These are phyloP conservation scores for Pilasporangium apinafurcum DNA, from an alignment of 352 stramenopile genomes.

Conservation along the genomic window DNA sequence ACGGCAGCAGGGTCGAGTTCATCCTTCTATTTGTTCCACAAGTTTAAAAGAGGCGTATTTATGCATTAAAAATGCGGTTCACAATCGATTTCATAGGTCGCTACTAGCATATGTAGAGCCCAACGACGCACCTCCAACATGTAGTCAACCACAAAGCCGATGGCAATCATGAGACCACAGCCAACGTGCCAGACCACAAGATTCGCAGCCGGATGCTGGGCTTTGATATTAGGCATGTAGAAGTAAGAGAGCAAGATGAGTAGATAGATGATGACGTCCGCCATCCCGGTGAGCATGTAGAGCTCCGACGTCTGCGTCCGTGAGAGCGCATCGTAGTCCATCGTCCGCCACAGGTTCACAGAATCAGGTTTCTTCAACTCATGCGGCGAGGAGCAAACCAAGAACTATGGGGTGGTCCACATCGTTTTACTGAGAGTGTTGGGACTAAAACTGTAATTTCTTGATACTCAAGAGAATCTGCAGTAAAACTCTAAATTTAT, in stretches of 20 bases:
- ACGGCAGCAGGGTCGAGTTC: constrained; percentile 7
- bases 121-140: constrained; percentile 24
- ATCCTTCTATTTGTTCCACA: constrained; percentile 4
- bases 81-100: too few species aligned
- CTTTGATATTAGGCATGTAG: constrained; percentile 66
- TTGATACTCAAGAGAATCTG: too few species aligned
- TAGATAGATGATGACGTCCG: constrained; percentile 53
- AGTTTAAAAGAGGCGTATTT: neutral
- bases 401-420: too few species aligned
- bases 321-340: constrained; percentile 52
- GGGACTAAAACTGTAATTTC: too few species aligned
- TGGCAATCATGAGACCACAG: constrained; percentile 49
- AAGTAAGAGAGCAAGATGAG: constrained; percentile 67
- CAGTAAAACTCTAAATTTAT: too few species aligned
- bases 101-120: too few species aligned
- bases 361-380: too few species aligned
- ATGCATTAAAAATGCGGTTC: too few species aligned
- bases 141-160: constrained; percentile 57
- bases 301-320: constrained; percentile 41
- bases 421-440: too few species aligned
- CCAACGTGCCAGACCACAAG: constrained; percentile 78
- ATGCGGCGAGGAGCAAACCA: too few species aligned
- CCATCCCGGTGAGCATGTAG: constrained; percentile 49
- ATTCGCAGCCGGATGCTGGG: constrained; percentile 67
- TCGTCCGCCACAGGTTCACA: too few species aligned